Evolutionary conservation across 75 land plant genomes (phyloP).

Genomic region (Cunninghamia lanceolata): DNA sequence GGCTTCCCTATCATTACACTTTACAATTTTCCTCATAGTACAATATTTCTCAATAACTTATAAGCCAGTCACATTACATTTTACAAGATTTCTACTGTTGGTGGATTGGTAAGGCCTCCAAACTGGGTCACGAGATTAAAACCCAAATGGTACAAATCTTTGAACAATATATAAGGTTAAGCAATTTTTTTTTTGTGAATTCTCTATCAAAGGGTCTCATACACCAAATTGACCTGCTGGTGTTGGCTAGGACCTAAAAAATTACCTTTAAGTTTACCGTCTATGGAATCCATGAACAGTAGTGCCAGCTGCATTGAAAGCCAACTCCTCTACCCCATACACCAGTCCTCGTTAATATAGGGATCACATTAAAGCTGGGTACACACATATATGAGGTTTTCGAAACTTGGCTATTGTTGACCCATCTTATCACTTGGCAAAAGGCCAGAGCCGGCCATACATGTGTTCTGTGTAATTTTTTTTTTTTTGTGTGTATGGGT

Average conservation of each 20-base stretch:
- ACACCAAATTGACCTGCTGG: background rate
- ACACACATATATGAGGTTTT: background rate
- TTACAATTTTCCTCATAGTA: background rate
- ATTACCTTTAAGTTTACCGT: background rate
- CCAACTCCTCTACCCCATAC: background rate
- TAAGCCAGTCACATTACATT: background rate
- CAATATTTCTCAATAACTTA: background rate
- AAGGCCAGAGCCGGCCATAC: background rate
- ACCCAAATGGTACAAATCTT: background rate
- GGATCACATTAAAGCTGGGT: constrained; percentile 7
- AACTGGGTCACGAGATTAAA: background rate
- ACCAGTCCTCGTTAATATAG: background rate
- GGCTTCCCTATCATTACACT: background rate
- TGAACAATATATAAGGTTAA: background rate
- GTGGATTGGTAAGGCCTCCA: background rate
- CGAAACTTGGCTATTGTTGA: background rate
- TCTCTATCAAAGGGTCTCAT: background rate
- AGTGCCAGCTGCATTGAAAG: background rate
- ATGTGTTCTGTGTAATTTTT: background rate
- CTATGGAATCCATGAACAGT: background rate
- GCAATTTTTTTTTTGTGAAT: too few relatives aligned
- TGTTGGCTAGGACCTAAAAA: background rate
- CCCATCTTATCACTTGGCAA: background rate
- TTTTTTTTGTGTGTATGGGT: background rate
- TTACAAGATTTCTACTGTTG: background rate